Percentiles rank a stretch among this genome's conserved stretches.
These are phyloP conservation scores for Populus tomentosa DNA, from an alignment of 441 rosid genomes.

Conservation along the genomic window DNA sequence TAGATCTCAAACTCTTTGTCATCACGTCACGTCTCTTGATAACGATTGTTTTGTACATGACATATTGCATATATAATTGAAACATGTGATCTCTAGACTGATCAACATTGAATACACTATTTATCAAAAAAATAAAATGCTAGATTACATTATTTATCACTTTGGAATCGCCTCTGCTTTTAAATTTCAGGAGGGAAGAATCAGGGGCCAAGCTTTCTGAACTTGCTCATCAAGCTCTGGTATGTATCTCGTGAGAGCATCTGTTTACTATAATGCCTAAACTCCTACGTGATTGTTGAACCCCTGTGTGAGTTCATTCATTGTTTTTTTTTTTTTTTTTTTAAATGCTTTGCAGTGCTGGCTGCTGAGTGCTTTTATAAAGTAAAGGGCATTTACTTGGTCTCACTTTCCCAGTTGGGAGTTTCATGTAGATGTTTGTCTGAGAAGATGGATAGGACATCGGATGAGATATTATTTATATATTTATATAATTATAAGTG, in stretches of 20 bases:
- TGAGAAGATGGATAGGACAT: no score
- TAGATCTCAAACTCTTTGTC: no score
- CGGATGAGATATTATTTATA: no score
- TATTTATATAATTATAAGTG: no score
- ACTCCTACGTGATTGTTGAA: background rate
- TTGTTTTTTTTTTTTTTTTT: no score
- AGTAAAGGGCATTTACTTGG: background rate
- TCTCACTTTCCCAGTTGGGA: background rate
- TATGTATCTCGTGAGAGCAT: conserved; percentile 28
- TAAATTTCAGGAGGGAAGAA: conserved; percentile 81
- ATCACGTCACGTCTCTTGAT: no score
- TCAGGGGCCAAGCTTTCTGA: conserved; percentile 99
- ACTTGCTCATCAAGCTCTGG: conserved; percentile 83
- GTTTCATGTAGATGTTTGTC: background rate
- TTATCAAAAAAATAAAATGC: no score
- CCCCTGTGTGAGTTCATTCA: background rate
- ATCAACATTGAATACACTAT: background rate
- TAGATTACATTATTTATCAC: no score
- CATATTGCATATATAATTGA: background rate
- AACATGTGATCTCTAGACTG: background rate
- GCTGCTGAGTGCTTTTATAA: background rate
- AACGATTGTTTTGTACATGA: background rate
- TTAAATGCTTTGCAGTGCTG: no score
- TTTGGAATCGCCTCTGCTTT: background rate
- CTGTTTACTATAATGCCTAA: no score